phyloP scores from a whole-genome alignment of 441 rosid genomes.

The Corymbia calophylla region DNA sequence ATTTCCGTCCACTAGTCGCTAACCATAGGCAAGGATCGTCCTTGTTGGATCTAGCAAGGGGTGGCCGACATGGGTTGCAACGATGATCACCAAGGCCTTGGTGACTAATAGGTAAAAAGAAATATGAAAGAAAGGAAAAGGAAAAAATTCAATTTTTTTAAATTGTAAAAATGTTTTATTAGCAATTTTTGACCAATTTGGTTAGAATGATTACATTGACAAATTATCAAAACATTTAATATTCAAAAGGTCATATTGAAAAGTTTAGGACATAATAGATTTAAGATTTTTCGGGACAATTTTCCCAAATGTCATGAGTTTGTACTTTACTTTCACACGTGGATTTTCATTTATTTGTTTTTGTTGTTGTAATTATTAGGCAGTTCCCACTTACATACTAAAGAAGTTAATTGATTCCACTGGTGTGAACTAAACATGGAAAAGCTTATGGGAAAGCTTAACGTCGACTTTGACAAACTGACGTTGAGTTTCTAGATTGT shows the following conservation, averaged over 20 bases:
- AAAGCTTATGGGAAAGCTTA: neutral
- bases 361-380: neutral
- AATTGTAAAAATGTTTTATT: neutral
- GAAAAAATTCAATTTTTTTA: neutral
- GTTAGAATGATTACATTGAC: too few species aligned
- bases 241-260: neutral
- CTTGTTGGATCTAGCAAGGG: too few species aligned
- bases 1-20: too few species aligned
- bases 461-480: neutral
- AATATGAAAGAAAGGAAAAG: neutral
- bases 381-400: neutral
- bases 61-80: too few species aligned
- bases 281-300: neutral
- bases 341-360: neutral
- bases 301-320: neutral
- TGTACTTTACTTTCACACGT: neutral
- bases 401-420: neutral
- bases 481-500: neutral
- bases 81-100: too few species aligned
- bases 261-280: neutral
- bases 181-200: rapidly evolving
- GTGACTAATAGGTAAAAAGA: neutral
- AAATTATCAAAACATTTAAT: too few species aligned
- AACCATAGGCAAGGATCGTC: too few species aligned
- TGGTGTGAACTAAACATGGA: neutral